phyloP scores from a whole-genome alignment of 495 filamentous ascomycete genomes.

The Lasiosphaeria ovina region DNA sequence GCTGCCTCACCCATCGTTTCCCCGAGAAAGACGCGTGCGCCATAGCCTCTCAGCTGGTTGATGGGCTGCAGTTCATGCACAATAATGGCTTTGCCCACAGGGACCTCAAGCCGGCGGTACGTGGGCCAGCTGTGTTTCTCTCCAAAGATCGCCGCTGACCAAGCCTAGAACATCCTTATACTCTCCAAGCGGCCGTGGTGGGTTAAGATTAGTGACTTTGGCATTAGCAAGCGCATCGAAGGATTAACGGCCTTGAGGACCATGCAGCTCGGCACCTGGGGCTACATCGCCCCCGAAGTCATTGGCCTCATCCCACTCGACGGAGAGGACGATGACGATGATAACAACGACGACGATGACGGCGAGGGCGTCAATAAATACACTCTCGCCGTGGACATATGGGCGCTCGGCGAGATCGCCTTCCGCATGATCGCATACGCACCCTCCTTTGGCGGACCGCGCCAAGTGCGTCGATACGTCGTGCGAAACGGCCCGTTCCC shows the following conservation, averaged over 20 bases:
- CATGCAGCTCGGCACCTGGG: conserved; percentile 9
- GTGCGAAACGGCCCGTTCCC: not conserved
- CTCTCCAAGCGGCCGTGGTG: conserved; percentile 24
- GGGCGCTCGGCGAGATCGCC: conserved; percentile 7
- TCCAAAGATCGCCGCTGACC: not conserved
- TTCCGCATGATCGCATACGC: not conserved
- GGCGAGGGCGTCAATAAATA: not conserved
- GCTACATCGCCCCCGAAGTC: conserved; percentile 17
- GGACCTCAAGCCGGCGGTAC: conserved; percentile 48
- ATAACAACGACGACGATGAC: not conserved
- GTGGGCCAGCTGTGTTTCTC: not conserved
- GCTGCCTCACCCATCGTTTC: conserved; percentile 14
- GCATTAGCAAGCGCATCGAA: conserved; percentile 39
- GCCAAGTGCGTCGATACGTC: not conserved
- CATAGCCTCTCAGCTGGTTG: conserved; percentile 41
- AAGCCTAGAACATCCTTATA: conserved; percentile 22
- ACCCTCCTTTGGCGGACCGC: not conserved
- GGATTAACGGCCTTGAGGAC: conserved; percentile 3
- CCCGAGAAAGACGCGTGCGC: conserved; percentile 34
- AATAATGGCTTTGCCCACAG: conserved; percentile 46
- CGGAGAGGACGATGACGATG: not conserved
- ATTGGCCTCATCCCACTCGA: not conserved
- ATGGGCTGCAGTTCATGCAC: conserved; percentile 48
- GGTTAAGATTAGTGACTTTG: conserved; percentile 53
- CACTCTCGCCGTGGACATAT: conserved; percentile 17